Evolutionary conservation across 164 flowering plant species (phyloP).

Genomic region (Buxus sempervirens): DNA sequence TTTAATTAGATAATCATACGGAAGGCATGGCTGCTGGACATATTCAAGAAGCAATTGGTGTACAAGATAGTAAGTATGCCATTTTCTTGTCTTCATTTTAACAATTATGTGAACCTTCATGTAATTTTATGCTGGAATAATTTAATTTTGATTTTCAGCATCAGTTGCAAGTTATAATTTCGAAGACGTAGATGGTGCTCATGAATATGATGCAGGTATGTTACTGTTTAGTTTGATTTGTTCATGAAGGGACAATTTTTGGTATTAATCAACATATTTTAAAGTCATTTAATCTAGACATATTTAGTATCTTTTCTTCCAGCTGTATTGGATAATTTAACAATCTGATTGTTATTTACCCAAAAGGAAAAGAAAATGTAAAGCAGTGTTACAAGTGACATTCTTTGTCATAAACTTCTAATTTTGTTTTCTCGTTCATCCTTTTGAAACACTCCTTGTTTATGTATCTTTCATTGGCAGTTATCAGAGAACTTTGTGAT

Average conservation of each 20-base stretch:
- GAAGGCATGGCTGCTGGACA: constrained; percentile 3
- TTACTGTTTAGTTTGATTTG: too few relatives aligned
- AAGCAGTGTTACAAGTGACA: too few relatives aligned
- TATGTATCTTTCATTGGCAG: background rate
- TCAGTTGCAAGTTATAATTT: background rate
- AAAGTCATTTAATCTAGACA: too few relatives aligned
- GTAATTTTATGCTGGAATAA: background rate
- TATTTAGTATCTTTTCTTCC: too few relatives aligned
- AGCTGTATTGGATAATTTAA: too few relatives aligned
- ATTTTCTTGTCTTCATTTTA: background rate
- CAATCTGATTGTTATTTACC: too few relatives aligned
- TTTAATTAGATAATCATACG: background rate
- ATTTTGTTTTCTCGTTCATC: too few relatives aligned
- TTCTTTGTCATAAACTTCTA: too few relatives aligned
- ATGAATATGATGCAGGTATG: constrained; percentile 1
- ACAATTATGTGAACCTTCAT: background rate
- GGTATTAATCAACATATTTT: too few relatives aligned
- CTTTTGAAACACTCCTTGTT: too few relatives aligned
- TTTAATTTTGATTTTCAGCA: background rate
- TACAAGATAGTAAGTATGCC: constrained; percentile 4
- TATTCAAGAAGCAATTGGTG: background rate
- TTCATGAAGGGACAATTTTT: too few relatives aligned
- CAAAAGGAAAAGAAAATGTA: too few relatives aligned
- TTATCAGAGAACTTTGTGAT: background rate
- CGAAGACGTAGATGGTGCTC: background rate